Evolutionary conservation across 352 stramenopile genomes (phyloP).

Genomic region (Pelagophyceae sp.): DNA sequence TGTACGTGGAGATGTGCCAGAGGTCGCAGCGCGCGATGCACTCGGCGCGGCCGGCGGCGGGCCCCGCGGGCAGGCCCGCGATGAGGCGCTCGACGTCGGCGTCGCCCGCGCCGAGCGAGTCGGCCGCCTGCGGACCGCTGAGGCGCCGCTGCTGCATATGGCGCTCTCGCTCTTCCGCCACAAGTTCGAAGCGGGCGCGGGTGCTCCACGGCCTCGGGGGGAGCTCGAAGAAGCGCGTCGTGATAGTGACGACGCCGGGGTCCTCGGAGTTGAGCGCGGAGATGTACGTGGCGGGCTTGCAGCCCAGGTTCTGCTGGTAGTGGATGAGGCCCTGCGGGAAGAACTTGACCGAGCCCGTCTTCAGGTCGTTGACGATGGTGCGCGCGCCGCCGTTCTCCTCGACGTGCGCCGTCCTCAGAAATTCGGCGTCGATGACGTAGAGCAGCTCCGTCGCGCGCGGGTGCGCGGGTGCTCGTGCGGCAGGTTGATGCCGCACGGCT

Average conservation of each 20-base stretch:
- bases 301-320: conserved; percentile 34
- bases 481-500: conserved; percentile 33
- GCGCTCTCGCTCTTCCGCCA: too few species aligned
- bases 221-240: too few species aligned
- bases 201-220: too few species aligned
- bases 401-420: conserved; percentile 26
- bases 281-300: conserved; percentile 21
- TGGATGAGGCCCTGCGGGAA: conserved; percentile 34
- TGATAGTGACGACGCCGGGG: conserved; percentile 29
- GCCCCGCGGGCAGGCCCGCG: too few species aligned
- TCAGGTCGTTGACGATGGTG: conserved; percentile 26
- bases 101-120: too few species aligned
- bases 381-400: conserved; percentile 32
- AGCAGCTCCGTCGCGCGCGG: conserved; percentile 30
- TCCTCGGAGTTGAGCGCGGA: conserved; percentile 30
- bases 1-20: too few species aligned
- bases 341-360: conserved; percentile 23
- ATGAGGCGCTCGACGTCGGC: too few species aligned
- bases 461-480: conserved; percentile 31
- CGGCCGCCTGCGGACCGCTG: too few species aligned
- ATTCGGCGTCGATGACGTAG: conserved; percentile 25
- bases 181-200: too few species aligned
- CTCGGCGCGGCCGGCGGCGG: too few species aligned
- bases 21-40: too few species aligned
- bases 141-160: too few species aligned